Evolutionary conservation across 1,139 yeast species (phyloP).

Genomic region (Debaryomyces udenii): DNA sequence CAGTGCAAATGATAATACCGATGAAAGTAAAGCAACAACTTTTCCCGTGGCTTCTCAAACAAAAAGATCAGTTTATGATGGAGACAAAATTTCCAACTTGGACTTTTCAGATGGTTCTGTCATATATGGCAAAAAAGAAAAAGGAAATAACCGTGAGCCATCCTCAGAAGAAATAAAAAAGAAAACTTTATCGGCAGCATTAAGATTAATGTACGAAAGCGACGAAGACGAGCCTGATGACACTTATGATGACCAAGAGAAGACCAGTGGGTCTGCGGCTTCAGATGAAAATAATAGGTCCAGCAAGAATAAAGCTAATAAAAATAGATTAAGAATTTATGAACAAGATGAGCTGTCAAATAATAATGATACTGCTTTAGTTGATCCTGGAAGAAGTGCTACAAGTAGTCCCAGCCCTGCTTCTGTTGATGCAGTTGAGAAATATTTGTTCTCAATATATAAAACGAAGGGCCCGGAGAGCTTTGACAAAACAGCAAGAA

Average conservation of each 20-base stretch:
- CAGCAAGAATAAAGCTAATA: slow-evolving; percentile 1
- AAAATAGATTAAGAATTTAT: slow-evolving; percentile 16
- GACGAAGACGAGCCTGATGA: slow-evolving; percentile 87
- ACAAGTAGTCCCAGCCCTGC: slow-evolving; percentile 3
- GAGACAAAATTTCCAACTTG: slow-evolving; percentile 31
- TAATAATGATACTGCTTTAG: neutral
- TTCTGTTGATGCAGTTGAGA: slow-evolving; percentile 34
- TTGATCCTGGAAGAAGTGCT: slow-evolving; percentile 1
- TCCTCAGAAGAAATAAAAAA: slow-evolving; percentile 46
- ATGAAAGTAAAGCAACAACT: slow-evolving; percentile 2
- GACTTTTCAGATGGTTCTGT: slow-evolving; percentile 23
- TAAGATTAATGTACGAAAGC: slow-evolving; percentile 64
- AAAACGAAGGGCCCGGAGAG: slow-evolving; percentile 50
- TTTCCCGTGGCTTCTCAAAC: slow-evolving; percentile 4
- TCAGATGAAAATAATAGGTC: slow-evolving; percentile 13
- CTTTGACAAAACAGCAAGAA: slow-evolving; percentile 56
- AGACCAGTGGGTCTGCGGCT: slow-evolving; percentile 39
- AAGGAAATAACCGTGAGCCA: slow-evolving; percentile 8
- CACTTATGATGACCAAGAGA: slow-evolving; percentile 76
- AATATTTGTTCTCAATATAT: slow-evolving; percentile 58
- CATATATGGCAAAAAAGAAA: slow-evolving; percentile 26
- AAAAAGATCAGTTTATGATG: slow-evolving; percentile 30
- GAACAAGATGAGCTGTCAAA: slow-evolving; percentile 19
- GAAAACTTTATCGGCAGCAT: slow-evolving; percentile 63
- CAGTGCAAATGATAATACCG: slow-evolving; percentile 7